Conservation (phyloP, 495 filamentous ascomycete genomes). For the Aspergillus campestris region DNA sequence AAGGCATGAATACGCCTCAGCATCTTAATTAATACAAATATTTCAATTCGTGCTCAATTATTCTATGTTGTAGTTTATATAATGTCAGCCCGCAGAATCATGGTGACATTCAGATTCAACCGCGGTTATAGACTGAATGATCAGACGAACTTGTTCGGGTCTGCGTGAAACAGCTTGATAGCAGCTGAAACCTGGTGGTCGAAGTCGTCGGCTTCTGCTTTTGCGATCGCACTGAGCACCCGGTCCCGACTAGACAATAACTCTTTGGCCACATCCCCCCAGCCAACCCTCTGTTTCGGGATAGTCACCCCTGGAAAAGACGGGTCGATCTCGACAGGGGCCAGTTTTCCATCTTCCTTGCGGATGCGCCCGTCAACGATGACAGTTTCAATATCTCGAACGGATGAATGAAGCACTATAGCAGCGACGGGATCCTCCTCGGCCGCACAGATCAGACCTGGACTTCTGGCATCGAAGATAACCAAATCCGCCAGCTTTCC, state of each 20-base stretch:
- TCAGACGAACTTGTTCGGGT: slow-evolving; percentile 4
- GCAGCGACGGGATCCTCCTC: slow-evolving; percentile 38
- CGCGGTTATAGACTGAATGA: no score
- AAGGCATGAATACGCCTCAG: no score
- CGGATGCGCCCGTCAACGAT: slow-evolving; percentile 38
- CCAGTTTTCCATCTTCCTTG: slow-evolving; percentile 25
- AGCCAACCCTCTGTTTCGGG: slow-evolving; percentile 12
- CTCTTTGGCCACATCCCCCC: slow-evolving; percentile 17
- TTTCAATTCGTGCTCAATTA: no score
- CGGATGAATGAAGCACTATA: slow-evolving; percentile 34
- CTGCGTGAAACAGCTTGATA: slow-evolving; percentile 8
- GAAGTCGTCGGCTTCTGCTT: slow-evolving; percentile 15
- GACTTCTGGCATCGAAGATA: slow-evolving; percentile 33
- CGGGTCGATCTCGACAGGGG: slow-evolving; percentile 15
- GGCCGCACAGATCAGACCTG: slow-evolving; percentile 34
- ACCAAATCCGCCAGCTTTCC: slow-evolving; percentile 42
- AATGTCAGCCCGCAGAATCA: no score
- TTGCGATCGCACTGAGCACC: slow-evolving; percentile 4
- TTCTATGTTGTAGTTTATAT: no score
- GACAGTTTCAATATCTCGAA: slow-evolving; percentile 40
- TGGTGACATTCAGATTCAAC: no score
- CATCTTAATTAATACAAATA: no score
- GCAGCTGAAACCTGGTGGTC: slow-evolving; percentile 5
- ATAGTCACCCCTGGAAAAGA: slow-evolving; percentile 8
- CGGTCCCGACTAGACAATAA: slow-evolving; percentile 15